These are phyloP conservation scores for Rubroboletus pulcherrimus DNA, from an alignment of 768 basidiomycete species.

Conservation along the genomic window DNA sequence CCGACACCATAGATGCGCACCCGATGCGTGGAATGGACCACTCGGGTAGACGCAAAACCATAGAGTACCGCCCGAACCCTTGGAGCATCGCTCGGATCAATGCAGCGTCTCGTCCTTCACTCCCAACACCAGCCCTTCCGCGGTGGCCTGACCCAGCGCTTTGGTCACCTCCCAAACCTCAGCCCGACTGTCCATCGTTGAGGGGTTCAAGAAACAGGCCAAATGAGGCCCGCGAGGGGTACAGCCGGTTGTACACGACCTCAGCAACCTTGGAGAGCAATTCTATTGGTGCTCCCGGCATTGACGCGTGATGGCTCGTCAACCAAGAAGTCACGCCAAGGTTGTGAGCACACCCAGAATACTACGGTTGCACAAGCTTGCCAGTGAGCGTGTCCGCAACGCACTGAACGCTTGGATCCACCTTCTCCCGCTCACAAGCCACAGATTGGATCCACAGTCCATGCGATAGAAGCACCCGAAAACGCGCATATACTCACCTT, in stretches of 20 bases:
- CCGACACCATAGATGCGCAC: slow-evolving; percentile 23
- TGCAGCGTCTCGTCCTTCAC: slow-evolving; percentile 48
- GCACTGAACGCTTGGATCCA: background rate
- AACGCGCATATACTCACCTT: slow-evolving; percentile 17
- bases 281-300: background rate
- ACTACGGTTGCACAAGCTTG: background rate
- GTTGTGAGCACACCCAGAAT: background rate
- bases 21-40: slow-evolving; percentile 55
- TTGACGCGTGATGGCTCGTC: background rate
- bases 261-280: background rate
- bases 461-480: background rate
- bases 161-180: slow-evolving; percentile 10
- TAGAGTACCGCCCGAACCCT: slow-evolving; percentile 68
- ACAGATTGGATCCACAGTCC: background rate
- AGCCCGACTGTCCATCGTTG: slow-evolving; percentile 36
- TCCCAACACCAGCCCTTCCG: background rate
- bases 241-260: background rate
- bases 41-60: slow-evolving; percentile 54
- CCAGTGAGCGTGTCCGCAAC: background rate
- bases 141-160: background rate
- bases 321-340: slow-evolving; percentile 1
- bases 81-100: slow-evolving; percentile 81
- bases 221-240: slow-evolving; percentile 4
- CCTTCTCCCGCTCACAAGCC: background rate
- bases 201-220: slow-evolving; percentile 45